Conservation (phyloP, 225 moss, liverwort and hornwort genomes). For the Bryum argenteum region DNA sequence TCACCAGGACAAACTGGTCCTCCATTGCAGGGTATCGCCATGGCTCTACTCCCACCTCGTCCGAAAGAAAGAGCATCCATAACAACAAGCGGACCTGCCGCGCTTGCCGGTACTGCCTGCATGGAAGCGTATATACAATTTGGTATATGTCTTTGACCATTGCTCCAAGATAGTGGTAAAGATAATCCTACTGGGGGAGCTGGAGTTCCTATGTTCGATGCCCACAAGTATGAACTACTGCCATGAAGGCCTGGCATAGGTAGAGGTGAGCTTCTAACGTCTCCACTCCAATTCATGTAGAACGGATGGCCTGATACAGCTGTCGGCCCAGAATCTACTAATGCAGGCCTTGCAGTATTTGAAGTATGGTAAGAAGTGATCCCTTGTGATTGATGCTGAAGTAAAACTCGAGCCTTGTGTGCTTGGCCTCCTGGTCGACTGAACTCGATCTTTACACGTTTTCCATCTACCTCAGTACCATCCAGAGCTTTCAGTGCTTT, state of each 20-base stretch:
- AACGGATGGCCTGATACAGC: slow-evolving; percentile 62
- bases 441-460: slow-evolving; percentile 92
- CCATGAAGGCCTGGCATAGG: slow-evolving; percentile 52
- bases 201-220: slow-evolving; percentile 58
- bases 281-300: slow-evolving; percentile 65
- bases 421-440: slow-evolving; percentile 97
- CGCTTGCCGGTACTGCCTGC: slow-evolving; percentile 45
- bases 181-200: slow-evolving; percentile 56
- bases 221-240: slow-evolving; percentile 61
- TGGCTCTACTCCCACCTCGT: slow-evolving; percentile 45
- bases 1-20: slow-evolving; percentile 49
- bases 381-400: slow-evolving; percentile 58
- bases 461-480: slow-evolving; percentile 86
- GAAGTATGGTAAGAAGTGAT: slow-evolving; percentile 31
- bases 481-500: slow-evolving; percentile 79
- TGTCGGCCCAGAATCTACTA: slow-evolving; percentile 48
- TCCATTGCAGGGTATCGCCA: slow-evolving; percentile 34
- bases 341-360: slow-evolving; percentile 39
- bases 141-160: slow-evolving; percentile 51
- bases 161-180: slow-evolving; percentile 63
- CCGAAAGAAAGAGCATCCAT: slow-evolving; percentile 47
- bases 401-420: slow-evolving; percentile 66
- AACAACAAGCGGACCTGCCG: slow-evolving; percentile 50
- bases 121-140: slow-evolving; percentile 46
- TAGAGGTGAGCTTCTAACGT: slow-evolving; percentile 52